Evolutionary conservation across 495 filamentous ascomycete genomes (phyloP), one percentile per base, ranked within the genome.

Genomic region (Xylaria curta): DNA sequence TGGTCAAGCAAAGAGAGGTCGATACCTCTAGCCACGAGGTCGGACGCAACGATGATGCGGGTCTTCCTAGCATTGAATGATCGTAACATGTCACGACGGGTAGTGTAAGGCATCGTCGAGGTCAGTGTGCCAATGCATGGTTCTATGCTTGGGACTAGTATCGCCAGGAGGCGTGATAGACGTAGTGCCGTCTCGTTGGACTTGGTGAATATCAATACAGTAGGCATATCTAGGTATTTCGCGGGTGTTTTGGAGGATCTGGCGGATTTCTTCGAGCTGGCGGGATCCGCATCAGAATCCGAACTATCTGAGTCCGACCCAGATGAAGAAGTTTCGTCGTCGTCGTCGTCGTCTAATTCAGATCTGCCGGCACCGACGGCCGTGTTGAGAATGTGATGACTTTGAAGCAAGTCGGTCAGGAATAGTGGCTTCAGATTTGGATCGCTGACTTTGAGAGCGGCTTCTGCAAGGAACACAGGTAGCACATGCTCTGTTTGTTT

Each of bases 11-110:
- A 87, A 1, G 86, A 87, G 1, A 97, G 84, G 78, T 99, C 96
- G n/a, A 99, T 89, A 76, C 96, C 96, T 58, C 97, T 92, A 1
- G 95, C 92, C 1, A 95, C 94, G 31, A 95, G 91, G 77, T 99
- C 96, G 0, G 96, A 96, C 10, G 95, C 94, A 47, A 98, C 90
- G 12, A 98, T 89, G 51, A 97, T 82, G 8, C 88, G 89, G 3
- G 92, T 81, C 63, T 90, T 90, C 68, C 87, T 87, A 31, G 84
- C 79, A 15, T 85, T 80, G 80, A 94, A 95, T 7, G 87, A 86
- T 19, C 84, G 80, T 33, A 97, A 81, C 0, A 89, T 90, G 15
- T 79, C 78, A 69, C 88, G 88, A 33, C 90, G 89, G 21, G 87
- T 85, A 3, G 86, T 82, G 5, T 90, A 90, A 44, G 88, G 89